Conservation (phyloP, 1,284 basidiomycete genomes). For the Rugosomyces carneus region DNA sequence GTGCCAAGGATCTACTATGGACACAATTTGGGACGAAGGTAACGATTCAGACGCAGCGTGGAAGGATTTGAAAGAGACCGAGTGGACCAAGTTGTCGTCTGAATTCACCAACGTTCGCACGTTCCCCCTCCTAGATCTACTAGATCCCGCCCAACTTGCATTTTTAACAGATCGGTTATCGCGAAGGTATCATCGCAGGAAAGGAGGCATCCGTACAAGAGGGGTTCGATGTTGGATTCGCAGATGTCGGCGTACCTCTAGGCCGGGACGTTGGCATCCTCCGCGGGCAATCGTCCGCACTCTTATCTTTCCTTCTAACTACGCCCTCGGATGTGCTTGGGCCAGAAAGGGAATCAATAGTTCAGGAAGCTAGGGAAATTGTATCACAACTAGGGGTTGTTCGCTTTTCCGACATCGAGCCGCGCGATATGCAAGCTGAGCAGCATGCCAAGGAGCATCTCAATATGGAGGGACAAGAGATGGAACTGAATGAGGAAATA, state of each 20-base stretch:
- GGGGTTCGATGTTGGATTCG: constrained; percentile 80
- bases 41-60: constrained; percentile 6
- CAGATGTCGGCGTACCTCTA: constrained; percentile 61
- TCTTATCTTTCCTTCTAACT: constrained; percentile 46
- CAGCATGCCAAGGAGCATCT: constrained; percentile 64
- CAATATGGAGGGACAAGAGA: constrained; percentile 28
- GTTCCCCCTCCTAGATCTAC: constrained; percentile 1
- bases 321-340: constrained; percentile 10
- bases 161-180: constrained; percentile 65
- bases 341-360: constrained; percentile 15
- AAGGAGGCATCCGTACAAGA: constrained; percentile 76
- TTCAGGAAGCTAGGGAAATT: constrained; percentile 46
- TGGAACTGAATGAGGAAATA: constrained; percentile 36
- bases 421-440: constrained; percentile 66
- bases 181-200: constrained; percentile 82
- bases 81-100: constrained; percentile 60
- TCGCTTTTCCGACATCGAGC: constrained; percentile 60
- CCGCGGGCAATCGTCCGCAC: constrained; percentile 58
- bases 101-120: constrained; percentile 59
- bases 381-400: constrained; percentile 47
- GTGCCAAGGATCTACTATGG: constrained; percentile 5
- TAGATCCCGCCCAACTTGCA: constrained; percentile 5
- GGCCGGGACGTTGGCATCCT: constrained; percentile 69
- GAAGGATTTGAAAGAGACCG: constrained; percentile 33
- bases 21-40: constrained; percentile 15